Evolutionary conservation across 108 stramenopile genomes (phyloP).

Genomic region (Seminavis robusta): DNA sequence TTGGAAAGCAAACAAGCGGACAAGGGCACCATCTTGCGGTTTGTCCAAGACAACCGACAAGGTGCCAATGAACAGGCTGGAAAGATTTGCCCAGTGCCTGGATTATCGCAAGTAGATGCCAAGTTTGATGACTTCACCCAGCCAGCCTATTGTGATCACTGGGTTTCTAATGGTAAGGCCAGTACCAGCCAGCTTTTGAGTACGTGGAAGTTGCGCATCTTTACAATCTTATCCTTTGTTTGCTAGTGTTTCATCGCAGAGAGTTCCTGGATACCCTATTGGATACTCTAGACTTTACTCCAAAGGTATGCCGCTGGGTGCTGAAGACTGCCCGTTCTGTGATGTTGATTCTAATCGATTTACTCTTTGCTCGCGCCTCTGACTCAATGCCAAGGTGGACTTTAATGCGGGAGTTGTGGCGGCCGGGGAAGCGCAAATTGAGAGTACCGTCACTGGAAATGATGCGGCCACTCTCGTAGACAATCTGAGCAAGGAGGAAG

Average conservation of each 20-base stretch:
- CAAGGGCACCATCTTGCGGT: conserved; percentile 73
- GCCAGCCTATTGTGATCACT: conserved; percentile 85
- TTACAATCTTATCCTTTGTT: too few species aligned
- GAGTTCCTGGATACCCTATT: conserved; percentile 78
- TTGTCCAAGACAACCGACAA: conserved; percentile 38
- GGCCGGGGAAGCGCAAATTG: conserved; percentile 89
- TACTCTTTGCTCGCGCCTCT: background rate
- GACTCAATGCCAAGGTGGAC: conserved; percentile 55
- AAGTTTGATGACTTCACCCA: conserved; percentile 48
- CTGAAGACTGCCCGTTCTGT: too few species aligned
- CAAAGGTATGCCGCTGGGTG: too few species aligned
- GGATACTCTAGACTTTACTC: conserved; percentile 74
- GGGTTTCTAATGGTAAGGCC: conserved; percentile 78
- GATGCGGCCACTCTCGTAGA: conserved; percentile 28
- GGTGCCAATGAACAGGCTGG: too few species aligned
- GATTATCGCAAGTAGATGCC: conserved; percentile 53
- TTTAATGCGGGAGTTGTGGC: conserved; percentile 92
- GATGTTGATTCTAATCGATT: too few species aligned
- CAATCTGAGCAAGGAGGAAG: conserved; percentile 40
- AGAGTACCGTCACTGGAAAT: conserved; percentile 87
- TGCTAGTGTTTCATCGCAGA: conserved; percentile 61
- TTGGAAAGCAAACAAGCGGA: conserved; percentile 34
- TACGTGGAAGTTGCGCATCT: too few species aligned
- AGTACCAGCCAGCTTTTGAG: too few species aligned
- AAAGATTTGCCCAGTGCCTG: conserved; percentile 47